Conservation (phyloP, 352 stramenopile species). For the Sclerospora graminicola region DNA sequence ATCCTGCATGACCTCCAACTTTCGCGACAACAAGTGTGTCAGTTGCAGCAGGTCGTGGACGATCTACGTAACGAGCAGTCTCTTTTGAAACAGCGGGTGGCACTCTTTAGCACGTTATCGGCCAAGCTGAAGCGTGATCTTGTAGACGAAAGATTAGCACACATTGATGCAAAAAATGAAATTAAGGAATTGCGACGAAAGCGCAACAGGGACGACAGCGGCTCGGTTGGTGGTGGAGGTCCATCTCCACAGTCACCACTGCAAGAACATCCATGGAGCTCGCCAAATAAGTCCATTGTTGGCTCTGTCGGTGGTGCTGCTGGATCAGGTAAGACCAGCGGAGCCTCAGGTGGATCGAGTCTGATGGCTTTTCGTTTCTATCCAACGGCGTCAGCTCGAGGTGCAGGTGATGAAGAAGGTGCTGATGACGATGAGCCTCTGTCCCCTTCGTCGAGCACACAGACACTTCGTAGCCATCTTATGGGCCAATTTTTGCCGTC, state of each 20-base stretch:
- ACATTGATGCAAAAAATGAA: conserved; percentile 63
- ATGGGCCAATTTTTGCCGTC: conserved; percentile 78
- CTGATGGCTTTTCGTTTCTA: conserved; percentile 64
- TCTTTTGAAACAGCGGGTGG: conserved; percentile 34
- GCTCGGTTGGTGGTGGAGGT: conserved; percentile 7
- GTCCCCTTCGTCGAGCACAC: conserved; percentile 40
- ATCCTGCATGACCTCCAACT: conserved; percentile 23
- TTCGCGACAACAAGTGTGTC: conserved; percentile 20
- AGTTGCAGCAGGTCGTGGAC: conserved; percentile 34
- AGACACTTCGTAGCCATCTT: conserved; percentile 52
- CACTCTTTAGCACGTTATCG: conserved; percentile 43
- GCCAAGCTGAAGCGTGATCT: conserved; percentile 65
- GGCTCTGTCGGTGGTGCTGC: conserved; percentile 6
- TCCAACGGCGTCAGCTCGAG: conserved; percentile 12
- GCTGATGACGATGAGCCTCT: conserved; percentile 42
- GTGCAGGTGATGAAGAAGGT: conserved; percentile 15
- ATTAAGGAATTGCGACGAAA: conserved; percentile 36
- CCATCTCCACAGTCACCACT: conserved; percentile 26
- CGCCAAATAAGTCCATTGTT: conserved; percentile 26
- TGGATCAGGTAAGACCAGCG: conserved; percentile 6
- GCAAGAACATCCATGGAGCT: conserved; percentile 39
- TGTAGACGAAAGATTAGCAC: conserved; percentile 62
- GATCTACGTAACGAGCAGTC: conserved; percentile 48
- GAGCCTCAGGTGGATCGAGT: conserved; percentile 15
- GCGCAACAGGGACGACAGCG: conserved; percentile 15